A percentile compares a stretch with the other conserved stretches of the same genome.
Conservation (phyloP, 768 basidiomycete species). For the Termitomyces sp. region DNA sequence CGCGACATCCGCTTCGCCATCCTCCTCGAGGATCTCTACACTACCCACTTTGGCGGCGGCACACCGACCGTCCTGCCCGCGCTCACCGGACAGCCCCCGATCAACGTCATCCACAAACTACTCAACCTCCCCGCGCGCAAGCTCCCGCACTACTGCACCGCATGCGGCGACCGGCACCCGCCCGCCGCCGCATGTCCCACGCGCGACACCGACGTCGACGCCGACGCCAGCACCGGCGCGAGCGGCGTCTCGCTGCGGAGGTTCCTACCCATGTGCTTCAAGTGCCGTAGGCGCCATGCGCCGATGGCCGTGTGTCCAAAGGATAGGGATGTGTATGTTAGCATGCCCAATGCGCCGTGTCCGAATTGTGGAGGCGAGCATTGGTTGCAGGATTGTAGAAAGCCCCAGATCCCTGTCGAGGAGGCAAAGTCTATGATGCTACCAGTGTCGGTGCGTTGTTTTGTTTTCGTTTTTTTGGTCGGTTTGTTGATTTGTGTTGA, state of each 20-base stretch:
- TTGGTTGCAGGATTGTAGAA: constrained; percentile 14
- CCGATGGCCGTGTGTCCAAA: constrained; percentile 5
- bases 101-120: neutral
- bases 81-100: neutral
- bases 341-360: neutral
- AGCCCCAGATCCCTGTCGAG: constrained; percentile 7
- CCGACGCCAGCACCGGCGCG: too few species aligned
- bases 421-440: constrained; percentile 8
- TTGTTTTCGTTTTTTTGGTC: neutral
- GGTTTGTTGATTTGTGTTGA: neutral
- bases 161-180: constrained; percentile 1
- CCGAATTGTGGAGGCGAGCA: constrained; percentile 15
- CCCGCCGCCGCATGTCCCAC: too few species aligned
- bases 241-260: too few species aligned
- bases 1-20: constrained; percentile 47
- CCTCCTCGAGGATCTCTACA: constrained; percentile 26
- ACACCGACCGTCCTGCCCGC: neutral
- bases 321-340: neutral
- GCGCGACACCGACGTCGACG: too few species aligned
- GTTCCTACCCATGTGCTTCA: neutral
- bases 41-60: neutral
- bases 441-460: neutral
- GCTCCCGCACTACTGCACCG: neutral
- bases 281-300: constrained; percentile 2
- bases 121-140: neutral